Conservation (phyloP, 176 grass and related monocot species). For the Zea mays region DNA sequence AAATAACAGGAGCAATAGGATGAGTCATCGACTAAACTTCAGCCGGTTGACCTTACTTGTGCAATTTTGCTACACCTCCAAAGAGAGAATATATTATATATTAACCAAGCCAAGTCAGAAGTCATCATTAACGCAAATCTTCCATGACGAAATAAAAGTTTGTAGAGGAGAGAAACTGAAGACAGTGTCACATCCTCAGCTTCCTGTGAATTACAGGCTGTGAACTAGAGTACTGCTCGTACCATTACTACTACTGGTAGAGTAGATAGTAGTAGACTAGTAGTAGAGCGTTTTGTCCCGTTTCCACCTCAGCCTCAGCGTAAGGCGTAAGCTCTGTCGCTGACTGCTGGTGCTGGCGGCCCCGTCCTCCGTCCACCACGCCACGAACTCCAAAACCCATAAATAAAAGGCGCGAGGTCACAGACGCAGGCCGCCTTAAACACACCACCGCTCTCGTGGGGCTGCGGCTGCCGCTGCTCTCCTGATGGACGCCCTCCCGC, state of each 20-base stretch:
- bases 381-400: conserved; percentile 59
- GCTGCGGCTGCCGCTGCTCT: not conserved
- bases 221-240: not conserved
- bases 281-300: not conserved
- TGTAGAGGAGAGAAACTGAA: not conserved
- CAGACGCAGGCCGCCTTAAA: conserved; percentile 30
- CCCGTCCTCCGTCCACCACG: not conserved
- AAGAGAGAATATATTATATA: not conserved
- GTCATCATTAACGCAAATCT: not conserved
- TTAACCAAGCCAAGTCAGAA: not conserved
- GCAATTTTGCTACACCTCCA: conserved; percentile 18
- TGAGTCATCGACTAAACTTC: not conserved
- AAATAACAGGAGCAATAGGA: not conserved
- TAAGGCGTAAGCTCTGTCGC: not conserved
- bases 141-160: not conserved
- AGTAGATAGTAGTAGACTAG: no score
- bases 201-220: not conserved
- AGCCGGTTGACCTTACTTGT: not conserved
- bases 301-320: not conserved
- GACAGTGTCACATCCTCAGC: not conserved
- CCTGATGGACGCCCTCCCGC: conserved; percentile 38
- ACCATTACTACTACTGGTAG: no score
- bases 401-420: conserved; percentile 46
- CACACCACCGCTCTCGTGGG: not conserved
- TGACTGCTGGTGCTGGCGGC: not conserved